Evolutionary conservation across 805 yeast genomes (phyloP).

Genomic region (Spathaspora gorwiae): DNA sequence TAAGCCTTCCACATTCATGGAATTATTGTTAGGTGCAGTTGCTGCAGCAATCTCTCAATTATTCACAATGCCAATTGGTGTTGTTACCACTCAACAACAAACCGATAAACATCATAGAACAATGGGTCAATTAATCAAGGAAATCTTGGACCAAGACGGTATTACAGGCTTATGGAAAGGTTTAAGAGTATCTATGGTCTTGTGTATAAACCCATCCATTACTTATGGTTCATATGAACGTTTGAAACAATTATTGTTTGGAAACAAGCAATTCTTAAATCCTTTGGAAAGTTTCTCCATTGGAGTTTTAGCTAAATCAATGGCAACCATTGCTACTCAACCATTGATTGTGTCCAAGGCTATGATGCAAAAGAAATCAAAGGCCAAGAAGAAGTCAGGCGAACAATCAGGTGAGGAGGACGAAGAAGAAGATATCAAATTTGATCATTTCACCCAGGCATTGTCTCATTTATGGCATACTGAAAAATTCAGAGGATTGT

Average conservation of each 20-base stretch:
- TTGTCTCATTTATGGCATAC: constrained; percentile 52
- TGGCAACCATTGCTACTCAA: constrained; percentile 78
- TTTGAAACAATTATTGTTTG: constrained; percentile 49
- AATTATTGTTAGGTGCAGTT: constrained; percentile 67
- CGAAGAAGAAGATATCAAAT: constrained; percentile 37
- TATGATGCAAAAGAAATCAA: constrained; percentile 56
- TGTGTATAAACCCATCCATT: constrained; percentile 80
- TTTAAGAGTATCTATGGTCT: constrained; percentile 69
- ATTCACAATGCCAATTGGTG: constrained; percentile 77
- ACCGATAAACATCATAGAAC: constrained; percentile 41
- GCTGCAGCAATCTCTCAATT: constrained; percentile 82
- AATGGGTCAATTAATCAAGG: constrained; percentile 32
- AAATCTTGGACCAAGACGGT: constrained; percentile 61
- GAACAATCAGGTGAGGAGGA: constrained; percentile 17
- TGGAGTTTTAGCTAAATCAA: constrained; percentile 76
- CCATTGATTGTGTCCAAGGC: constrained; percentile 84
- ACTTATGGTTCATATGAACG: constrained; percentile 80
- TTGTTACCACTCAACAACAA: constrained; percentile 60
- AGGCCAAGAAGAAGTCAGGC: constrained; percentile 10
- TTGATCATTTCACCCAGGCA: constrained; percentile 60
- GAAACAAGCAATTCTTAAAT: constrained; percentile 39
- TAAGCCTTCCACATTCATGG: constrained; percentile 55
- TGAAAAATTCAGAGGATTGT: constrained; percentile 64
- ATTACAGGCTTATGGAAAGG: constrained; percentile 78
- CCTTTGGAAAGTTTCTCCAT: constrained; percentile 64